Evolutionary conservation across 257 asterid species (phyloP), one percentile per base, ranked within the genome.

Genomic region (Echium plantagineum): DNA sequence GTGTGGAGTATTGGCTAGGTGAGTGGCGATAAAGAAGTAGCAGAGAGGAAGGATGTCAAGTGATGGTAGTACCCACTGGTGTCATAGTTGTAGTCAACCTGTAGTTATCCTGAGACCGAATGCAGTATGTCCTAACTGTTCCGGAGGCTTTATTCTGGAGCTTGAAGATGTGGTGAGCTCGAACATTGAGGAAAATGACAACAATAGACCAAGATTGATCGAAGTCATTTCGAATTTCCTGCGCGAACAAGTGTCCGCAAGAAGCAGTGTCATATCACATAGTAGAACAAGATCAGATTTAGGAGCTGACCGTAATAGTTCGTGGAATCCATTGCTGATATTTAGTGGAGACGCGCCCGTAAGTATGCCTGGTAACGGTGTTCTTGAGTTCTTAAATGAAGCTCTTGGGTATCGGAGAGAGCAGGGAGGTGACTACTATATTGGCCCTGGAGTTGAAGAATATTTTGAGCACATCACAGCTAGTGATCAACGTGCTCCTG

Each of bases 391-490:
- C 61, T 80, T 93, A 13, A 89, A 84, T 12, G 98, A 91, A 21
- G 78, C 86, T 9, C 89, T 88, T 22, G 97, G 97, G 31, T 86
- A 88, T 57, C 78, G 97, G 64, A 71, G 76, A 58, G 95, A 86
- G 21, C 81, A 67, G 48, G 98, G 98, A 48, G 93, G 89, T 0
- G 94, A 91, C 66, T 88, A 91, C 67, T 84, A 79, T 55, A 75
- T 88, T 19, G 98, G 96, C 19, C 98, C 94, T 0, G 98, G 98
- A 24, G 95, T 81, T 12, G 96, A 85, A 63, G 96, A 91, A 16
- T 81, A 82, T 21, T 72, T 91, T 52, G 86, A 84, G 59, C 88
- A 88, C 58, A 75, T 85, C n/a, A 73, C 81, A 0, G 65, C 61
- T 9, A 68, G 74, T 55, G 82, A 79, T 66, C 85, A 70, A 4